Conservation (phyloP, 2,329 filamentous ascomycete genomes). For the Venturia effusa region DNA sequence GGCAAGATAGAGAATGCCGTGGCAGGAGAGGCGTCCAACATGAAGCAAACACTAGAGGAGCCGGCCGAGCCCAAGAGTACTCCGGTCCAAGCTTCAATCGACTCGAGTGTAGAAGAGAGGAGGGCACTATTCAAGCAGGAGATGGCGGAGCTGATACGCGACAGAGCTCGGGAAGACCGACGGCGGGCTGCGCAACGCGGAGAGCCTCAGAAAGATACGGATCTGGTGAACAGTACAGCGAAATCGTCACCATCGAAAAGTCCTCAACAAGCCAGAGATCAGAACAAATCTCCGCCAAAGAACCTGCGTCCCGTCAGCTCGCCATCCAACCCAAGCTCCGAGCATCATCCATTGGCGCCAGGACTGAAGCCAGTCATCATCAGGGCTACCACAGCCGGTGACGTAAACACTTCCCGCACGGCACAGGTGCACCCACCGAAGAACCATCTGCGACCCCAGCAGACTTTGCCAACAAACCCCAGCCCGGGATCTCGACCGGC, state of each 20-base stretch:
- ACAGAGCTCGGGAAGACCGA: neutral
- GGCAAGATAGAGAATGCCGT: neutral
- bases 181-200: neutral
- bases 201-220: neutral
- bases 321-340: neutral
- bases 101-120: neutral
- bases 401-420: neutral
- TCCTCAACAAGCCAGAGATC: neutral
- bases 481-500: neutral
- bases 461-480: neutral
- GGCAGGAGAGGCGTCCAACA: neutral
- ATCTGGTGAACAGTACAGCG: neutral
- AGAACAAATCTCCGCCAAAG: neutral
- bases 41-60: neutral
- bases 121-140: neutral
- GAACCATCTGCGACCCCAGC: neutral
- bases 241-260: neutral
- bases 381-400: neutral
- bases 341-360: neutral
- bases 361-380: neutral
- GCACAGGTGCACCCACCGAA: neutral
- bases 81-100: neutral
- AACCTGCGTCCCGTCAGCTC: neutral
- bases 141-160: neutral
- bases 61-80: neutral